phyloP scores from a whole-genome alignment of 23 red algal species.

The Porphyridium purpureum region DNA sequence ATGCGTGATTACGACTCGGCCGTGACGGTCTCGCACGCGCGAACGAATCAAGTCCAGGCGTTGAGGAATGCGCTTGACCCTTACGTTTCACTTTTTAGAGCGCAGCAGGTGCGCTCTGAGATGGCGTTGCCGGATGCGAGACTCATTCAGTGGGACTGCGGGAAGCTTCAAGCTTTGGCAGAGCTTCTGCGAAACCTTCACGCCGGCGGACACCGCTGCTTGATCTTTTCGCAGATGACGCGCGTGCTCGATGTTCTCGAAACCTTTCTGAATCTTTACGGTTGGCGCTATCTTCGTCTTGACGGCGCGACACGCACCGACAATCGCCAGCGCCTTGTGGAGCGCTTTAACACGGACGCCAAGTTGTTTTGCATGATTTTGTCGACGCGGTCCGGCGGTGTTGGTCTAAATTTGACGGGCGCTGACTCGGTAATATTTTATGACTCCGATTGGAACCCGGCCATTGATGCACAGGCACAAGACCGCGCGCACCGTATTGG shows the following conservation, averaged over 20 bases:
- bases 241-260: conserved; percentile 90
- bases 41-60: no score
- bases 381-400: conserved; percentile 67
- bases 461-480: conserved; percentile 90
- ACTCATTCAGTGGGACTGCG: conserved; percentile 93
- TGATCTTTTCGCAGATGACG: conserved; percentile 97
- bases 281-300: conserved; percentile 52
- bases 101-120: no score
- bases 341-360: conserved; percentile 73
- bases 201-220: conserved; percentile 33
- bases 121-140: conserved; percentile 65
- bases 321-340: conserved; percentile 54
- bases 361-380: conserved; percentile 77
- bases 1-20: no score
- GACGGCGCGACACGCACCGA: conserved; percentile 84
- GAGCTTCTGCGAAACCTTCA: conserved; percentile 31
- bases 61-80: no score
- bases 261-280: conserved; percentile 67
- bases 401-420: conserved; percentile 82
- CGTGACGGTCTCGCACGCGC: no score
- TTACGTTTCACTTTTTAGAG: no score
- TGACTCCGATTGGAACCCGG: conserved; percentile 96
- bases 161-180: conserved; percentile 73
- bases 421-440: conserved; percentile 94
- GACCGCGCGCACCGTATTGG: conserved; percentile 95